Evolutionary conservation across 2,329 filamentous ascomycete species (phyloP).

Genomic region (Alternaria atra): DNA sequence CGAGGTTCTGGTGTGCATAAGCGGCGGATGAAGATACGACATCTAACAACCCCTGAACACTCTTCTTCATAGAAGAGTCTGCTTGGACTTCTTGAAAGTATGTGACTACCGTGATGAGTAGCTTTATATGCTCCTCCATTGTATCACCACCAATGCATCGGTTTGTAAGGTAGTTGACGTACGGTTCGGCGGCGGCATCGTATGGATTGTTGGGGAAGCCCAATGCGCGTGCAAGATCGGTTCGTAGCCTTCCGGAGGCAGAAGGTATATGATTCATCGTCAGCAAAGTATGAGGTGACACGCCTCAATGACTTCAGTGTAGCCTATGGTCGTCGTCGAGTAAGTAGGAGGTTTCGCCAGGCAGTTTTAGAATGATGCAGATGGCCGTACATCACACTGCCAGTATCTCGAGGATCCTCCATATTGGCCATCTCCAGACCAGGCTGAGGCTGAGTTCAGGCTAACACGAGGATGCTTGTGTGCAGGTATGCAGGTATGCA

Average conservation of each 20-base stretch:
- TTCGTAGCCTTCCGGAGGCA: background rate
- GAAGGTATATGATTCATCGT: fast-evolving
- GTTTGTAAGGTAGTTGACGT: conserved; percentile 32
- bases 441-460: background rate
- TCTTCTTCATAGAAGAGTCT: background rate
- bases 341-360: background rate
- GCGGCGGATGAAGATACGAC: background rate
- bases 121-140: conserved; percentile 17
- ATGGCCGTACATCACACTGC: background rate
- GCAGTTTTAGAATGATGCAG: background rate
- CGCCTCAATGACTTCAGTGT: background rate
- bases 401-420: no score
- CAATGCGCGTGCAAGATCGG: conserved; percentile 19
- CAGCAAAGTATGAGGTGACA: background rate
- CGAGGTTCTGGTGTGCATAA: background rate
- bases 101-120: background rate
- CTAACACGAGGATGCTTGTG: background rate
- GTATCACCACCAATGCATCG: conserved; percentile 14
- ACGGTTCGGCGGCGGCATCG: conserved; percentile 20
- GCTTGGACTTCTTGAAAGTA: background rate
- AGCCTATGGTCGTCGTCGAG: background rate
- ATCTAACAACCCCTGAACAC: background rate
- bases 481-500: background rate
- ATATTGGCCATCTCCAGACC: no score
- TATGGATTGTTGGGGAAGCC: conserved; percentile 19